Evolutionary conservation across 2,329 filamentous ascomycete species (phyloP), one percentile per base, ranked within the genome.

Genomic region (Aspergillus sergii): DNA sequence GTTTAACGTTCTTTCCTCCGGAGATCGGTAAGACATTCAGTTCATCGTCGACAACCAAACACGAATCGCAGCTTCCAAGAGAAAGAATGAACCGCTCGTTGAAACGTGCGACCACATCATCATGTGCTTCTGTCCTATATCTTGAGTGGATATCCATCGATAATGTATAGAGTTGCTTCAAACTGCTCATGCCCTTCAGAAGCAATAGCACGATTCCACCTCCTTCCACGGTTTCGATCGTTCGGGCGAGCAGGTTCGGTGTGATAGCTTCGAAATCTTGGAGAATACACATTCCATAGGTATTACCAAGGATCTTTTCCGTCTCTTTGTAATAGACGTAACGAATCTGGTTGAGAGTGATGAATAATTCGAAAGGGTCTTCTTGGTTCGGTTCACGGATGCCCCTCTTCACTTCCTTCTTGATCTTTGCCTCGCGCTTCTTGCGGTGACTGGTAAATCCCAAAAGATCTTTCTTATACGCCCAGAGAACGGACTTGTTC

Each of bases 321-420:
- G 95, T 98, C 82, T 99, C 95, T 81, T 99, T 99, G 84, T 99
- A 99, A 85, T 97, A 99, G 62, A 95, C 93, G 86, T 99, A 99
- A 79, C 95, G 91, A 77, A 99, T 97, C 79, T 97, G 93, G 82
- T 98, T 92, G 62, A 97, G 89, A 63, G 93, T 95, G 72, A 98
- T 91, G 81, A 98, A 99, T 60, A 98, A 87, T 81, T 99, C 95
- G 82, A 99, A 99, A 0, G 95, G 91, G 76, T 99, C 95, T 76
- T 96, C 93, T 60, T 89, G 87, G 78, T 99, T 97, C 66, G 91
- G 88, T 79, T 99, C 95, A 74, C 96, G 88, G 69, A 94, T 93
- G 51, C 95, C 95, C 72, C 93, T 88, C 83, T 96, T 97, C 79
- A 99, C 93, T 75, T 99, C 95, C 80, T 94, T 97, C 83, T 97